Evolutionary conservation across 257 asterid genomes (phyloP).

Genomic region (Jacaranda mimosifolia): DNA sequence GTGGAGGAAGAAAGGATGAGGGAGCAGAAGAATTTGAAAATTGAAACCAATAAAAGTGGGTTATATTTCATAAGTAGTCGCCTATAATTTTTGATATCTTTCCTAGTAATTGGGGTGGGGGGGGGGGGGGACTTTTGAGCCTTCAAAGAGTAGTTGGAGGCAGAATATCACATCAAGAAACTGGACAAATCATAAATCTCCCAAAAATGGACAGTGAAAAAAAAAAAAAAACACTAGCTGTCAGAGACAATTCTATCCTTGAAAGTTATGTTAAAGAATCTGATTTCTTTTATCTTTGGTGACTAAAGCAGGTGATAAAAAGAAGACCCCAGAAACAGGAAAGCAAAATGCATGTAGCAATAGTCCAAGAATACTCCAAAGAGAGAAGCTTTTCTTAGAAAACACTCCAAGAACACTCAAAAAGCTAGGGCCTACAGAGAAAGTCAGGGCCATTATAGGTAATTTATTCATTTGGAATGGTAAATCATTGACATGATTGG

Average conservation of each 20-base stretch:
- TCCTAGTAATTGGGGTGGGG: too few relatives aligned
- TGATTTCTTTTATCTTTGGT: too few relatives aligned
- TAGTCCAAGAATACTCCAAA: conserved; percentile 17
- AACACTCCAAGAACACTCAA: conserved; percentile 20
- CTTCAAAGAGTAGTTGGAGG: too few relatives aligned
- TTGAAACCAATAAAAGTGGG: too few relatives aligned
- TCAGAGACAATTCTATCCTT: neutral
- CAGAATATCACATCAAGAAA: too few relatives aligned
- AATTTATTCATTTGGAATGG: neutral
- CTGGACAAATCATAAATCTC: too few relatives aligned
- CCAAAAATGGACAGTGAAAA: too few relatives aligned
- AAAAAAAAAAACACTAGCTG: neutral
- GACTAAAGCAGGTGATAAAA: neutral
- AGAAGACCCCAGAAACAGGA: conserved; percentile 1
- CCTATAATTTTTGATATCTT: too few relatives aligned
- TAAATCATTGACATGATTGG: conserved; percentile 35
- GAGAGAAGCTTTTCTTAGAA: conserved; percentile 27
- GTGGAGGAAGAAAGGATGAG: too few relatives aligned
- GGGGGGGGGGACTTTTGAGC: too few relatives aligned
- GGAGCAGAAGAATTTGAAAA: too few relatives aligned
- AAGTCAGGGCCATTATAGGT: conserved; percentile 12
- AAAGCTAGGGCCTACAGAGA: conserved; percentile 11
- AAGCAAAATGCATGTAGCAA: neutral
- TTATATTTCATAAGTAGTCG: too few relatives aligned
- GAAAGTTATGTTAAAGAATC: neutral